phyloP scores from a whole-genome alignment of 805 yeast genomes.

The Wickerhamiella parazyma region DNA sequence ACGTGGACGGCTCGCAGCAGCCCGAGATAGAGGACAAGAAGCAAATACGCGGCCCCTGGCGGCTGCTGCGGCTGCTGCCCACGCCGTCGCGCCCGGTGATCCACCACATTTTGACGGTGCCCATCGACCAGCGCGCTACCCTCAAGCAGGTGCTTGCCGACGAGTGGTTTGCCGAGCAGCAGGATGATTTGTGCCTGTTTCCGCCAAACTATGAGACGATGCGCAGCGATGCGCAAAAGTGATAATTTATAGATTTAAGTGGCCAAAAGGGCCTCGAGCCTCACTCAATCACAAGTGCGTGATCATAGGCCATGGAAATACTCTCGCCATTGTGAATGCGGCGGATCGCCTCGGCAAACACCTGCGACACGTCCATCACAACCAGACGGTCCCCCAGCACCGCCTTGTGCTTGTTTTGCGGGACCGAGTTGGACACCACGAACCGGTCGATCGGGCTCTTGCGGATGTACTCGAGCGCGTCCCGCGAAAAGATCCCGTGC shows the following conservation, averaged over 20 bases:
- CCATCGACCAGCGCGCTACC: slow-evolving; percentile 43
- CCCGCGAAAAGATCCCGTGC: slow-evolving; percentile 88
- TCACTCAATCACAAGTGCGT: slow-evolving; percentile 27
- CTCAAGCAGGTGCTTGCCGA: slow-evolving; percentile 44
- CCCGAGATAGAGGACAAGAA: slow-evolving; percentile 17
- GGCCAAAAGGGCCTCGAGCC: not conserved
- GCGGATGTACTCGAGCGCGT: slow-evolving; percentile 61
- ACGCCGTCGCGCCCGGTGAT: slow-evolving; percentile 47
- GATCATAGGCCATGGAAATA: slow-evolving; percentile 84
- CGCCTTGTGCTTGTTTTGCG: slow-evolving; percentile 52
- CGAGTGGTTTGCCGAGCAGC: slow-evolving; percentile 35
- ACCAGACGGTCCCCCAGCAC: slow-evolving; percentile 49
- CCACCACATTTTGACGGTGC: slow-evolving; percentile 48
- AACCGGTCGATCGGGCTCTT: slow-evolving; percentile 65
- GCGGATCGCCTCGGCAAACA: slow-evolving; percentile 89
- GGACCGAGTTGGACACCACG: slow-evolving; percentile 82
- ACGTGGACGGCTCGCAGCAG: slow-evolving; percentile 18
- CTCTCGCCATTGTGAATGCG: slow-evolving; percentile 96
- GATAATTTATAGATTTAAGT: not conserved
- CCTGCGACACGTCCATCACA: slow-evolving; percentile 73
- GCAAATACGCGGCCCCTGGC: slow-evolving; percentile 50
- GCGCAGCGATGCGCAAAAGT: not conserved
- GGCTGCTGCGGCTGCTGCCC: slow-evolving; percentile 62
- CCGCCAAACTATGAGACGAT: slow-evolving; percentile 1
- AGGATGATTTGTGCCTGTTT: not conserved